Conservation (phyloP, 768 basidiomycete species). For the Amanita muscaria region DNA sequence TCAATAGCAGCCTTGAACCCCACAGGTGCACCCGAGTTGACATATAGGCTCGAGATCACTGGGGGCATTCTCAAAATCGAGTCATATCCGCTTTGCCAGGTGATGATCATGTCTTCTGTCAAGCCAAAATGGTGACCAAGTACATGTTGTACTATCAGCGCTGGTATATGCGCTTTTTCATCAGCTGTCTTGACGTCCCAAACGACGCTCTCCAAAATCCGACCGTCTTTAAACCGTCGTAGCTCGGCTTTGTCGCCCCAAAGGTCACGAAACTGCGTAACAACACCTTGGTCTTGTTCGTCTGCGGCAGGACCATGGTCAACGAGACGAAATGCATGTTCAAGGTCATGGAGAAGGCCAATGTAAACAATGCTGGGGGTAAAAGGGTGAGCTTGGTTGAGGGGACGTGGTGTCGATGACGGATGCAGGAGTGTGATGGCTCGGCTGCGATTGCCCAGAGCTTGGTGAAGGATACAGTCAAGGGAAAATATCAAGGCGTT, state of each 20-base stretch:
- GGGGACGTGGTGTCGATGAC: conserved; percentile 33
- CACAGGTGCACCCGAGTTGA: conserved; percentile 29
- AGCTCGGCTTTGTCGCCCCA: conserved; percentile 94
- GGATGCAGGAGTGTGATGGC: conserved; percentile 55
- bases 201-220: conserved; percentile 89
- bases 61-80: conserved; percentile 50
- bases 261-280: conserved; percentile 63
- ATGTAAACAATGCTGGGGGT: conserved; percentile 47
- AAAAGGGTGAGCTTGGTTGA: conserved; percentile 48
- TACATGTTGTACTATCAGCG: conserved; percentile 64
- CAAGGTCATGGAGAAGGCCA: conserved; percentile 67
- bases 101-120: conserved; percentile 34
- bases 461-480: conserved; percentile 43
- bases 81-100: conserved; percentile 56
- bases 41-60: conserved; percentile 36
- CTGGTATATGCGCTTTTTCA: conserved; percentile 71
- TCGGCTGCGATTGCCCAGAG: conserved; percentile 65
- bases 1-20: conserved; percentile 68
- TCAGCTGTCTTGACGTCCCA: conserved; percentile 85
- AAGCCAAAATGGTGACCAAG: conserved; percentile 74
- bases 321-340: conserved; percentile 74
- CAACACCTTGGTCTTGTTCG: conserved; percentile 40
- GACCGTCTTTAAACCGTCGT: conserved; percentile 91
- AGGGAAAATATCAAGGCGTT: conserved; percentile 49
- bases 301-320: conserved; percentile 85